Percentiles rank a stretch among this genome's conserved stretches.
phyloP scores from a whole-genome alignment of 805 yeast genomes.

The Ogataea pignaliae region DNA sequence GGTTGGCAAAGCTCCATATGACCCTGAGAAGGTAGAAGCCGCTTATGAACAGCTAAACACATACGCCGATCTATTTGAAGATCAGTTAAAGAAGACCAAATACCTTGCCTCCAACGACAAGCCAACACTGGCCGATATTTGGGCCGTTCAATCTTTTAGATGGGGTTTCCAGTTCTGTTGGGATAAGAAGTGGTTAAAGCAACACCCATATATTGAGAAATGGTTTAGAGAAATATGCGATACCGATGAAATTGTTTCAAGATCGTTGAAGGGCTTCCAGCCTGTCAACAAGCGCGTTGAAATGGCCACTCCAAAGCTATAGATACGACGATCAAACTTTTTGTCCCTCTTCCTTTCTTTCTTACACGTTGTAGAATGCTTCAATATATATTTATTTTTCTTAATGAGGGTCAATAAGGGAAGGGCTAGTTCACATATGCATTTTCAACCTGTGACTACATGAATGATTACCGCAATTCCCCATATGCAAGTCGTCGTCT shows the following conservation, averaged over 20 bases:
- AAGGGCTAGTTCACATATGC: too few species aligned
- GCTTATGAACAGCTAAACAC: slow-evolving; percentile 8
- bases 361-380: not conserved
- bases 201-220: slow-evolving; percentile 41
- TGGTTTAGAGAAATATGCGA: slow-evolving; percentile 44
- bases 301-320: slow-evolving; percentile 8
- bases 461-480: too few species aligned
- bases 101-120: slow-evolving; percentile 22
- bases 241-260: slow-evolving; percentile 13
- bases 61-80: slow-evolving; percentile 22
- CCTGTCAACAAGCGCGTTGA: slow-evolving; percentile 12
- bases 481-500: too few species aligned
- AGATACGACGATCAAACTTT: not conserved
- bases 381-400: not conserved
- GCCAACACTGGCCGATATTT: slow-evolving; percentile 34
- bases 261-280: slow-evolving; percentile 12
- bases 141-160: slow-evolving; percentile 31
- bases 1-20: slow-evolving; percentile 58
- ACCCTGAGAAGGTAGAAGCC: slow-evolving; percentile 44
- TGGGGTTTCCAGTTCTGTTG: slow-evolving; percentile 40
- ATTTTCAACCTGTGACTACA: too few species aligned
- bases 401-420: too few species aligned
- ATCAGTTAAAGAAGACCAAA: slow-evolving; percentile 26
- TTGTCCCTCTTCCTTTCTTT: not conserved
- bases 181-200: slow-evolving; percentile 42